phyloP scores from a whole-genome alignment of 768 basidiomycete species.

The Galerina marginata region DNA sequence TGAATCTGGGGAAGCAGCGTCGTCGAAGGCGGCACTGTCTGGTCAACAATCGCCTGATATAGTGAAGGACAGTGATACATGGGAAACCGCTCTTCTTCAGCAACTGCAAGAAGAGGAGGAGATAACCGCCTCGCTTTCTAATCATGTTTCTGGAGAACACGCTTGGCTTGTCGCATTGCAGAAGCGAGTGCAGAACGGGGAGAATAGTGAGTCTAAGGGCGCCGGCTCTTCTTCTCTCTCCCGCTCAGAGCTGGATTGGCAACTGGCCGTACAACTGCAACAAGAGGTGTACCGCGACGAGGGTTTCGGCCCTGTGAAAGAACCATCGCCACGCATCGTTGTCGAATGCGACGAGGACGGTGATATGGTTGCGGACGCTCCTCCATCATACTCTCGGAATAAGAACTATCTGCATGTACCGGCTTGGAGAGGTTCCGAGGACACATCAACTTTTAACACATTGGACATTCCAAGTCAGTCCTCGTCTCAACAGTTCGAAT shows the following conservation, averaged over 20 bases:
- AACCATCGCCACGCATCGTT: background rate
- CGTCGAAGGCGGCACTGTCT: background rate
- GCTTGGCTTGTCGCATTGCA: constrained; percentile 25
- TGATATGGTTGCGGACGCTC: background rate
- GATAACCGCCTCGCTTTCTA: constrained; percentile 15
- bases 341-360: background rate
- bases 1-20: no score
- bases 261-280: constrained; percentile 42
- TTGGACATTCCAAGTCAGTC: constrained; percentile 23
- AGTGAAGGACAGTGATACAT: constrained; percentile 7
- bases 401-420: background rate
- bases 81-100: constrained; percentile 19
- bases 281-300: constrained; percentile 26
- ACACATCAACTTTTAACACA: constrained; percentile 27
- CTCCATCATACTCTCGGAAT: constrained; percentile 9
- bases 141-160: constrained; percentile 11
- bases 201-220: background rate
- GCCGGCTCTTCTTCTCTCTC: constrained; percentile 8
- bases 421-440: background rate
- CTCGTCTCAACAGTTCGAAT: constrained; percentile 42
- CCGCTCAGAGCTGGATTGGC: constrained; percentile 20
- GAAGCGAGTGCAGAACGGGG: constrained; percentile 16
- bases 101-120: constrained; percentile 32
- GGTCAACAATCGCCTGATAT: background rate
- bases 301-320: background rate